Evolutionary conservation across 306 rosid genomes (phyloP), one percentile per base, ranked within the genome.

Genomic region (Lupinus albus): DNA sequence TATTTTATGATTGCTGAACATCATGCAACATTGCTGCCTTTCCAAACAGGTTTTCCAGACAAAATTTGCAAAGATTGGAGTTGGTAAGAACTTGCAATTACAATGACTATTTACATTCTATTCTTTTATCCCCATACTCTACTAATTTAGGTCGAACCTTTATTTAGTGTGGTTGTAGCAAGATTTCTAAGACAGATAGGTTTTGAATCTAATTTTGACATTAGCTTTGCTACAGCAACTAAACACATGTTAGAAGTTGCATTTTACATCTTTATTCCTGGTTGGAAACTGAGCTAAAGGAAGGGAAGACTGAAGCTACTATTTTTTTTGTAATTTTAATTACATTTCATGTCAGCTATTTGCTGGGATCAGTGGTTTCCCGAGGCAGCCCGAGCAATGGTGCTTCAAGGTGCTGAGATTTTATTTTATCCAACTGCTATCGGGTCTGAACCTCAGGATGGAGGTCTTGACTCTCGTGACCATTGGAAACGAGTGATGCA

Each of bases 291-390:
- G 56, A 11, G 53, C 61, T 62, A 63, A 74, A 25, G 25, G 25
- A 56, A 32, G 7, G 20, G 32, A 41, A 44, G 67, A 50, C 56
- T 78, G 58, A 74, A 33, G 44, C 45, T 73, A 56, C 70, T 54
- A 28, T 69, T 46, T 4, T 61, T 56, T 39, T 28, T 21, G 30
- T 14, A 39, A 39, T 15, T 67, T 54, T 63, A 21, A 52, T 51
- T 50, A 2, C n/a, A 13, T 84, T 75, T 72, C 9, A 54, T 81
- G 60, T 48, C 84, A 93, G 98, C 94, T 74, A 88, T 93, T 65
- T 89, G 98, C 84, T 93, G 98, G 98, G 97, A 93, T 82, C 98
- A 93, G 83, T 93, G 98, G 96, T 93, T 93, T 79, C 98, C 97
- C 0, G 98, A 93, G 90, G 88, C 91, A 71, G 97, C 98, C 58